These are phyloP conservation scores for Yamadazyma membranifaciens DNA, from an alignment of 1,139 yeast species.

Conservation along the genomic window DNA sequence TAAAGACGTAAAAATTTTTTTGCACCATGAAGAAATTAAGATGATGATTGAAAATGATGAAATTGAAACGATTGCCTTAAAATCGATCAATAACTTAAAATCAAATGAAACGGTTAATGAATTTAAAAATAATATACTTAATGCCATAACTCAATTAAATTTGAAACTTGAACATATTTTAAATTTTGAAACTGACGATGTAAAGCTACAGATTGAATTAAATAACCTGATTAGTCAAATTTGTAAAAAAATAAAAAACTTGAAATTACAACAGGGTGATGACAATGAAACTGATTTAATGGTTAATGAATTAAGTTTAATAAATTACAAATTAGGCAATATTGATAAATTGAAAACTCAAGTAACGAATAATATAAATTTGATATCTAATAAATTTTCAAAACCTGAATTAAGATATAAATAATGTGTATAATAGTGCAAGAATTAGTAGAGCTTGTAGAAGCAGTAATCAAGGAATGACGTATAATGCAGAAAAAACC, in stretches of 20 bases:
- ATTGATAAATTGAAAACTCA: slow-evolving; percentile 24
- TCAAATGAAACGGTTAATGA: slow-evolving; percentile 3
- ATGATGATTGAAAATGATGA: slow-evolving; percentile 13
- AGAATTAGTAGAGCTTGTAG: neutral
- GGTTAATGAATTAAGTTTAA: slow-evolving; percentile 26
- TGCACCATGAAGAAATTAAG: slow-evolving; percentile 3
- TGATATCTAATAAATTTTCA: slow-evolving; percentile 9
- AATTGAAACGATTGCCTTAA: slow-evolving; percentile 14
- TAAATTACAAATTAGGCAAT: slow-evolving; percentile 28
- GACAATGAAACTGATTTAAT: slow-evolving; percentile 17
- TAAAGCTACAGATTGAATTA: slow-evolving; percentile 15
- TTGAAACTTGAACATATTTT: slow-evolving; percentile 21
- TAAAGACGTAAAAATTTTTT: slow-evolving; percentile 2
- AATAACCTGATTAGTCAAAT: slow-evolving; percentile 27
- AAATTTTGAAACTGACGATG: slow-evolving; percentile 9
- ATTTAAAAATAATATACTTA: slow-evolving; percentile 2
- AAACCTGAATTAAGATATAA: slow-evolving; percentile 1
- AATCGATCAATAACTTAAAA: slow-evolving; percentile 2
- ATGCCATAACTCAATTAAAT: slow-evolving; percentile 20
- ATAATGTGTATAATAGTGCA: neutral
- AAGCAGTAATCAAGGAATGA: slow-evolving; percentile 4
- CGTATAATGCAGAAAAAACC: slow-evolving; percentile 5
- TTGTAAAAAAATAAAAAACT: slow-evolving; percentile 19
- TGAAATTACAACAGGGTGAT: neutral
- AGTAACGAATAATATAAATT: slow-evolving; percentile 16